Evolutionary conservation across 768 basidiomycete genomes (phyloP), one percentile per base, ranked within the genome.

Genomic region (Amanita rimosa): DNA sequence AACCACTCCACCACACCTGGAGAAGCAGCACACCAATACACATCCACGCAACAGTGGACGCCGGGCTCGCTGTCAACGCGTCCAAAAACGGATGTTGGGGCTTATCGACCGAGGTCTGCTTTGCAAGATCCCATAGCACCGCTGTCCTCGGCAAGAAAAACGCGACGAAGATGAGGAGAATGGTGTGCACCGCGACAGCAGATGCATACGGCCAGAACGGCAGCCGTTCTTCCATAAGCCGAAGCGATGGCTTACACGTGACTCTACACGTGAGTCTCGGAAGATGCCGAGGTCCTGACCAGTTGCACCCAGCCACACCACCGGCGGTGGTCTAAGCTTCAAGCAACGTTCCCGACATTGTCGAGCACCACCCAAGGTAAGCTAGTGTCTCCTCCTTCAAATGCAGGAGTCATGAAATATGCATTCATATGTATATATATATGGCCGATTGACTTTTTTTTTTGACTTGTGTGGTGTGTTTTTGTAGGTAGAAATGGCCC

Each of bases 31-130:
- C 70, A 1, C 86, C 88, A 0, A 64, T 52, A 44, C 73, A 73
- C 34, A 80, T 63, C 66, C 79, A 87, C 4, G 66, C 50, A 47
- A 85, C 61, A 0, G 86, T 87, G 33, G 63, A 59, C 4, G 69
- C 60, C 6, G 86, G 83, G 52, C 73, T 74, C 2, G 66, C 57
- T 0, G 89, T 90, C 52, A 92, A 60, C 1, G 76, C 69, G 35
- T 75, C 78, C 17, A 91, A 64, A 62, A 88, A 85, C 1, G 73
- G 73, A 52, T 80, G 77, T 57, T 89, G 85, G 9, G 85, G 85
- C 47, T 76, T 71, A 56, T 86, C 83, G 5, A 61, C 62, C 3
- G 75, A 76, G 3, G 70, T 67, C 4, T 60, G 49, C 26, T 64
- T 62, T 16, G 57, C 57, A 24, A 59, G 51, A 51, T 67, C 62